Base-by-base conservation (phyloP, 225 moss, liverwort and hornwort genomes). In the Physcomitrellopsis africana region DNA sequence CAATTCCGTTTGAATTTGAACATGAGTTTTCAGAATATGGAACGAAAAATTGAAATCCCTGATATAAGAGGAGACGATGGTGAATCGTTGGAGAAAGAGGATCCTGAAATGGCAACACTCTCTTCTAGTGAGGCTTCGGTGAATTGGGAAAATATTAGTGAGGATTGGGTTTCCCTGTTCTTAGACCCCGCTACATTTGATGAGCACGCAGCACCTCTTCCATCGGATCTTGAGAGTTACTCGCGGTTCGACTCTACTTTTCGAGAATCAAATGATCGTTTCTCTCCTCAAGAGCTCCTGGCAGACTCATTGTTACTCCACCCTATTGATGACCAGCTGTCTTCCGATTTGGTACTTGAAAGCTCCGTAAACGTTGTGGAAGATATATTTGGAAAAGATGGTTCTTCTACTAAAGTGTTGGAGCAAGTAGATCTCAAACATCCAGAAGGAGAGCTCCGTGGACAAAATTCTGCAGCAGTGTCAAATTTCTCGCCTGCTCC, bases 101-200 rank as follows among this genome's bases (percentile, higher is more conserved):
- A 82, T 23, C 67, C 17, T 75, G 22, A 48, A 26, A 52, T 46
- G 26, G n/a, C 9, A 15, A 72, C 67, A 19, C 58, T 81, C 0
- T 24, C 68, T 55, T 75, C 75, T 9, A 79, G 63, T 19, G 71
- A 64, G 59, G 67, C 51, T 15, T 76, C 72, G 0, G 76, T 85
- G 20, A 78, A 88, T 49, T 78, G 80, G 77, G 85, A 85, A 53
- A 89, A 89, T 12, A 79, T 92, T 29, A 87, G 89, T 44, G 89
- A 92, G 23, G 89, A 92, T 69, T 92, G 91, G 91, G 89, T 89
- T 73, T 83, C 91, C 10, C 49, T 92, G 0, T 89, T 84, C 63
- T 63, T 89, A 48, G 83, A 92, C 48, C 63, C 76, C 1, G 56
- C 67, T 51, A 51, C 81, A n/a, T 43, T 80, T 44, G 81, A 81